These are phyloP conservation scores for Haematococcus sp. DNA, from an alignment of 139 green algal genomes.

Conservation along the genomic window DNA sequence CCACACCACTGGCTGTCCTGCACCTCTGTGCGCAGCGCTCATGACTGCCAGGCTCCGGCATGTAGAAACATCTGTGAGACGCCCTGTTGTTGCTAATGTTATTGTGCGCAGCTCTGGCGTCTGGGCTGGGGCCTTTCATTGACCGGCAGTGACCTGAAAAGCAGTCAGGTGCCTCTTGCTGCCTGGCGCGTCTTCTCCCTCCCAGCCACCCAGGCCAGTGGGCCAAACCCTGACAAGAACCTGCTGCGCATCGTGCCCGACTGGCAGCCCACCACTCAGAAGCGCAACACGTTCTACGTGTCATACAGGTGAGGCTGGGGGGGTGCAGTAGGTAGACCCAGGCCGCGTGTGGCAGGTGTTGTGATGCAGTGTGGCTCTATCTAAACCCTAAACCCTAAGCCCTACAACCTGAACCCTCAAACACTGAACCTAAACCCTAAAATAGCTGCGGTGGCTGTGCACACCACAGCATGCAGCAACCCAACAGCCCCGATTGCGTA, in stretches of 20 bases:
- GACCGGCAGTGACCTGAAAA: neutral
- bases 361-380: neutral
- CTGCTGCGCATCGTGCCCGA: neutral
- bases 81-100: neutral
- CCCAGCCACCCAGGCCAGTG: neutral
- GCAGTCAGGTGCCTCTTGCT: neutral
- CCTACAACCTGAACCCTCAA: neutral
- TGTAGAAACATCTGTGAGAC: neutral
- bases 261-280: neutral
- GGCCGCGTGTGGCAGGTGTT: neutral
- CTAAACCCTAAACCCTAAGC: neutral
- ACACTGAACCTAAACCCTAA: neutral
- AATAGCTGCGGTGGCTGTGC: neutral
- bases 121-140: neutral
- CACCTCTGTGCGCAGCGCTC: no score
- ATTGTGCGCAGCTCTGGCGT: neutral
- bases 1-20: no score
- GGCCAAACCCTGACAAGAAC: neutral
- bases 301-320: neutral
- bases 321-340: no score
- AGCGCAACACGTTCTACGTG: neutral
- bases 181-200: neutral
- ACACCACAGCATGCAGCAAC: neutral
- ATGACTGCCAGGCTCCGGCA: no score
- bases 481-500: neutral